Evolutionary conservation across 1,139 yeast species (phyloP).

Genomic region (Hanseniaspora sp.): DNA sequence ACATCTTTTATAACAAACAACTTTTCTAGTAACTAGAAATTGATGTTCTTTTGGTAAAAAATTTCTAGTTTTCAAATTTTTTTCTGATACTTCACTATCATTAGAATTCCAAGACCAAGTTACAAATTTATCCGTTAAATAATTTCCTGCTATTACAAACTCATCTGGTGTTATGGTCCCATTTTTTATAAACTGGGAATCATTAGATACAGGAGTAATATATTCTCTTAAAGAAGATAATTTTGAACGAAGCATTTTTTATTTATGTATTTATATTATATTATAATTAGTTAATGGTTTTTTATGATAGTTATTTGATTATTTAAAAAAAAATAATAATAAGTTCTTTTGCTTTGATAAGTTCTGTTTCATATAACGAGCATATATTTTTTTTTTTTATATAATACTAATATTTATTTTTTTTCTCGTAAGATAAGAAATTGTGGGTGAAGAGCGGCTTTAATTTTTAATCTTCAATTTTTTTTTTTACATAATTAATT

Average conservation of each 20-base stretch:
- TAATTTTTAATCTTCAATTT: too few species aligned
- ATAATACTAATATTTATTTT: too few species aligned
- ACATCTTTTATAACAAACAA: conserved; percentile 75
- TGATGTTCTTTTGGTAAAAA: conserved; percentile 83
- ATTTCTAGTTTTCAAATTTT: conserved; percentile 42
- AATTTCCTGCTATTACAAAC: conserved; percentile 87
- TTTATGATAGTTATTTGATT: too few species aligned
- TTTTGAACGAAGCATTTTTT: conserved; percentile 48
- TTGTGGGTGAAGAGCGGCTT: too few species aligned
- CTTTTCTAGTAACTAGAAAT: conserved; percentile 74
- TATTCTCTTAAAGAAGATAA: conserved; percentile 81
- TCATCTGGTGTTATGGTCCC: conserved; percentile 94
- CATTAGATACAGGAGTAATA: conserved; percentile 77
- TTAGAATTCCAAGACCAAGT: conserved; percentile 80
- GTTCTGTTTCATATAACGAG: too few species aligned
- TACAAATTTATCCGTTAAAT: conserved; percentile 78
- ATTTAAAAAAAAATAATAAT: too few species aligned
- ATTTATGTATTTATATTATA: background rate
- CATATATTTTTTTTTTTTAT: too few species aligned
- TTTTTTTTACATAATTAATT: too few species aligned
- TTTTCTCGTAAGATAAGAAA: too few species aligned
- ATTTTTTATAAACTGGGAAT: conserved; percentile 67
- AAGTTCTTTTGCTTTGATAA: too few species aligned
- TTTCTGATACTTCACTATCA: conserved; percentile 46
- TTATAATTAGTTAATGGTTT: too few species aligned